These are phyloP conservation scores for Stagonosporopsis vannaccii DNA, from an alignment of 2,329 filamentous ascomycete species.

Conservation along the genomic window DNA sequence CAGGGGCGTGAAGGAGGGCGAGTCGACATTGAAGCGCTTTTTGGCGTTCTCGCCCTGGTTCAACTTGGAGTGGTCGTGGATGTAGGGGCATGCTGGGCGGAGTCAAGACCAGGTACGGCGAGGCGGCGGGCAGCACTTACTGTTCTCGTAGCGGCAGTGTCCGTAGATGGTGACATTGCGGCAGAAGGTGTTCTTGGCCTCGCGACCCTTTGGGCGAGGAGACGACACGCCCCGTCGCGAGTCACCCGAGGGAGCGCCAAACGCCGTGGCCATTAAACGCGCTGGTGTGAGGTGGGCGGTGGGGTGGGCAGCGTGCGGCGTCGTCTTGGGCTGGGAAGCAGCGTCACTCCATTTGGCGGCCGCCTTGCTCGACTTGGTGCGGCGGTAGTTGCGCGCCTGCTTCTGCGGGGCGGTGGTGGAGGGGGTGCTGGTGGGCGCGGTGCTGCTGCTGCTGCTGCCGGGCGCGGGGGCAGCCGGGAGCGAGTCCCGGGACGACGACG, in stretches of 20 bases:
- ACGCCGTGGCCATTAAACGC: slow-evolving; percentile 48
- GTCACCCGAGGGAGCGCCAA: slow-evolving; percentile 49
- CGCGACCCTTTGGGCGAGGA: slow-evolving; percentile 54
- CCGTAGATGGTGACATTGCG: slow-evolving; percentile 94
- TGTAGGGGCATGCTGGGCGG: slow-evolving; percentile 73
- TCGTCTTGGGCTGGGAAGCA: slow-evolving; percentile 18
- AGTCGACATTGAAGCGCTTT: slow-evolving; percentile 92
- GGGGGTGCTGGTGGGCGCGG: background rate
- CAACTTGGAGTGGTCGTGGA: slow-evolving; percentile 77
- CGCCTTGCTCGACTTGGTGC: slow-evolving; percentile 36
- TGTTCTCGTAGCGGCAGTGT: slow-evolving; percentile 90
- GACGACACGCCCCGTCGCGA: slow-evolving; percentile 52
- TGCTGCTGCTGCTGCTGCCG: slow-evolving; percentile 19
- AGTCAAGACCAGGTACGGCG: slow-evolving; percentile 27
- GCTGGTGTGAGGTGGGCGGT: background rate
- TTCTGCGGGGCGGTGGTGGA: slow-evolving; percentile 32
- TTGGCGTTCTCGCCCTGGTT: slow-evolving; percentile 64
- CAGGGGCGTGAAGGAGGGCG: slow-evolving; percentile 88
- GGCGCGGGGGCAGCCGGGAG: slow-evolving; percentile 34
- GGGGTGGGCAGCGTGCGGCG: slow-evolving; percentile 22
- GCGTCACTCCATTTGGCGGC: slow-evolving; percentile 41
- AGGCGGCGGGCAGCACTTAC: slow-evolving; percentile 47
- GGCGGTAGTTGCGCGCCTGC: slow-evolving; percentile 35
- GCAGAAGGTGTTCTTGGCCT: slow-evolving; percentile 85
- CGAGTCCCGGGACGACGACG: slow-evolving; percentile 39